These are phyloP conservation scores for Trypanosoma melophagium DNA, from an alignment of 208 protist species.

Conservation along the genomic window DNA sequence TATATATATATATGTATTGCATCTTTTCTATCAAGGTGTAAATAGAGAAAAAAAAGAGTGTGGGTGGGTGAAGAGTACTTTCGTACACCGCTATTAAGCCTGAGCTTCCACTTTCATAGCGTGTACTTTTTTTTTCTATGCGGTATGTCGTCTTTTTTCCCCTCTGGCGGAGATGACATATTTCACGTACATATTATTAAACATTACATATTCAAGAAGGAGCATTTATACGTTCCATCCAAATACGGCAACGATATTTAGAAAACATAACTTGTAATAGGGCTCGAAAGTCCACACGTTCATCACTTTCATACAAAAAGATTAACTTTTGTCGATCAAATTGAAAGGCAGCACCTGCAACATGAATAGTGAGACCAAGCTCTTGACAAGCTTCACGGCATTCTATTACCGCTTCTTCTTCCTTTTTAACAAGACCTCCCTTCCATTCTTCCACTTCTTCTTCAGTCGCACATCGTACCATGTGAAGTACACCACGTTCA, in stretches of 20 bases:
- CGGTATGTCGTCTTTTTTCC: too few species aligned
- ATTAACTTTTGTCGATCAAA: conserved; percentile 87
- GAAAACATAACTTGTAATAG: conserved; percentile 75
- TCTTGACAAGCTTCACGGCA: conserved; percentile 53
- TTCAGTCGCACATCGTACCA: conserved; percentile 50
- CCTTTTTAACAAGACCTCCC: conserved; percentile 48
- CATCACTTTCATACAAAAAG: conserved; percentile 78
- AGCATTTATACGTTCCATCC: conserved; percentile 49
- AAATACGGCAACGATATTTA: conserved; percentile 84
- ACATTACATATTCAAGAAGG: background rate
- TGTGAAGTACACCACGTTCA: conserved; percentile 8
- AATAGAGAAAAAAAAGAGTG: too few species aligned
- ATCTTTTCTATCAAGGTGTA: too few species aligned
- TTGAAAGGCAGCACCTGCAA: conserved; percentile 82
- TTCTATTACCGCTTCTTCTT: conserved; percentile 43
- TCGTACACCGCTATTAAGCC: too few species aligned
- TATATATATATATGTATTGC: too few species aligned
- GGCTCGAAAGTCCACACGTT: conserved; percentile 76
- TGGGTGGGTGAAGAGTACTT: too few species aligned
- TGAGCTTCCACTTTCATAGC: too few species aligned
- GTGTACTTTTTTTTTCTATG: too few species aligned
- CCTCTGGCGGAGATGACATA: too few species aligned
- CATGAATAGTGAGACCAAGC: conserved; percentile 51
- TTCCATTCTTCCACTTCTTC: conserved; percentile 70
- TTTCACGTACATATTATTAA: too few species aligned